Base-by-base conservation (phyloP, 2,329 filamentous ascomycete species). In the Claviceps paspali region DNA sequence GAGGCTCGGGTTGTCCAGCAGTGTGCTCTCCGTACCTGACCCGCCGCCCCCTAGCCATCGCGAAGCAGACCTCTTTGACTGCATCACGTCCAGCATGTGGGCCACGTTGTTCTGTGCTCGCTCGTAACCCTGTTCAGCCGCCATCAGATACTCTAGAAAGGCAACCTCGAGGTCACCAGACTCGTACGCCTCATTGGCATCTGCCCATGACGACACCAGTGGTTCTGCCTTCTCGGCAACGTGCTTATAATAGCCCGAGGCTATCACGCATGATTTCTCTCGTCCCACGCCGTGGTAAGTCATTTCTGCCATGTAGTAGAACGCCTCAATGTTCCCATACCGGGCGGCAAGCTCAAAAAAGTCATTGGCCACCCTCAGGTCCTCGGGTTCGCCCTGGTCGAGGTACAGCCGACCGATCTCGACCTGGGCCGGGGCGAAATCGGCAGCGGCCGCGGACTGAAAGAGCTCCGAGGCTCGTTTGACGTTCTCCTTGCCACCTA, bases 61-160 rank as follows among this genome's bases (percentile, higher is more conserved):
- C 1, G 47, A 41, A 3, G 57, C 9, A 6, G 53, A 51, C 11
- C 54, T 37, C 29, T 46, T 48, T 5, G 72, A 80, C 44, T 72
- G 73, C 38, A 73, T 67, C 33, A 83, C 75, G 51, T 95, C 87
- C 4, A 95, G 70, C 41, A 95, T 67, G 52, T 79, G 91, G 5
- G 85, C 87, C 2, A 93, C 82, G 43, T 95, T 95, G 36, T 85
- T 83, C 57, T 95, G 87, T 0, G 81, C 85, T 45, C 73, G 75
- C 53, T 95, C 87, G 47, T 91, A 93, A 11, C 87, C 87, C 58
- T 94, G 86, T 54, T 95, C 87, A 2, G 87, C 87, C 1, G 84
- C 85, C 68, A 91, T 79, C 53, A 94, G 73, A 45, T 86, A 87
- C 37, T 79, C 70, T 14, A 94, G 68, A 34, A 94, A 69, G 2